These are phyloP conservation scores for Collybiopsis luxurians DNA, from an alignment of 768 basidiomycete species.

Conservation along the genomic window DNA sequence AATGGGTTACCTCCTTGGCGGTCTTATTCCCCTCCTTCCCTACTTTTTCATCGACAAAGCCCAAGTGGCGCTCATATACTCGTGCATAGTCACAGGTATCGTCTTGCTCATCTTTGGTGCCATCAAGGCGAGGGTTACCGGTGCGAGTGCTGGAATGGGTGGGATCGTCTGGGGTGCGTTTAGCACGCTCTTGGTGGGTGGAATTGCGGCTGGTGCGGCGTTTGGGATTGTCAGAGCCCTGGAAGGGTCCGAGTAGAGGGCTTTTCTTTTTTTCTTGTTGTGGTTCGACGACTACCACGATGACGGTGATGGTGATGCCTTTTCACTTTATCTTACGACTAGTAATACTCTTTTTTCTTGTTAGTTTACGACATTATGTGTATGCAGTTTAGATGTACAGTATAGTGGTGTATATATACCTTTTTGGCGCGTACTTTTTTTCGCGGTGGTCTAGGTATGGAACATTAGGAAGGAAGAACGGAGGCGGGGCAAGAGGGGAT, in stretches of 20 bases:
- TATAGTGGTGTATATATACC: not conserved
- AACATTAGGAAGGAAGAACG: too few species aligned
- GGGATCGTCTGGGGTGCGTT: constrained; percentile 88
- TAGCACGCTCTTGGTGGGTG: constrained; percentile 86
- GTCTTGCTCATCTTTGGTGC: constrained; percentile 89
- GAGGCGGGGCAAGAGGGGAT: too few species aligned
- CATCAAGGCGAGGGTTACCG: constrained; percentile 85
- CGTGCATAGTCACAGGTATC: constrained; percentile 77
- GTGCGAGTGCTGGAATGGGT: constrained; percentile 59
- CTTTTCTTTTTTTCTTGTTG: too few species aligned
- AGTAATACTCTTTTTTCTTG: too few species aligned
- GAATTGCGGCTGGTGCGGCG: constrained; percentile 76
- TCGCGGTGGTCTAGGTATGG: too few species aligned
- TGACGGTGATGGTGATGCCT: too few species aligned
- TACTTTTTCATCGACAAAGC: constrained; percentile 87
- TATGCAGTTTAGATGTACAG: too few species aligned
- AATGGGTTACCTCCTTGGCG: constrained; percentile 89
- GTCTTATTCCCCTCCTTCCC: constrained; percentile 87
- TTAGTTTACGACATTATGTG: too few species aligned
- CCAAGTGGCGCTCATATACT: constrained; percentile 65
- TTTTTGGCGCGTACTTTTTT: not conserved
- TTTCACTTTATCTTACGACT: too few species aligned
- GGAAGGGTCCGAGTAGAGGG: too few species aligned
- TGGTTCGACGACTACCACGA: too few species aligned
- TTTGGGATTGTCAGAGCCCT: constrained; percentile 51